phyloP scores from a whole-genome alignment of 2,329 filamentous ascomycete species.

The Juglanconis oblonga region DNA sequence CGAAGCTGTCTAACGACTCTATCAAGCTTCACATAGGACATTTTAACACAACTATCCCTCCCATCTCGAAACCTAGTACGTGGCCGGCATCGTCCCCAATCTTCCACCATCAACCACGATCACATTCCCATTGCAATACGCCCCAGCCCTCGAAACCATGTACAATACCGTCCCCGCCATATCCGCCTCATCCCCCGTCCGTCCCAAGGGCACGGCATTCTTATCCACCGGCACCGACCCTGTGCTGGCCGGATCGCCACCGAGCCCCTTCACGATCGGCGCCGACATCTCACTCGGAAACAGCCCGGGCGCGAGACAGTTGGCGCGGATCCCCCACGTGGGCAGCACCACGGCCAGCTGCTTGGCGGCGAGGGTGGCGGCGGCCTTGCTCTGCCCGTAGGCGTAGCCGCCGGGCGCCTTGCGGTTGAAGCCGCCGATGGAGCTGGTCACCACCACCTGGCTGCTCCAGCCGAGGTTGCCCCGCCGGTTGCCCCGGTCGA shows the following conservation, averaged over 20 bases:
- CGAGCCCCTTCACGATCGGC: conserved; percentile 37
- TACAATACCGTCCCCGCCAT: conserved; percentile 65
- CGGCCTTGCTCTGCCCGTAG: conserved; percentile 77
- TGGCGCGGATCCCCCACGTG: conserved; percentile 55
- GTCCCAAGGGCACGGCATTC: conserved; percentile 52
- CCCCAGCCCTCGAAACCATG: conserved; percentile 61
- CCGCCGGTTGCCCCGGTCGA: conserved; percentile 63
- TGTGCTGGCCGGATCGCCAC: conserved; percentile 30
- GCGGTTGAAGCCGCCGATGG: conserved; percentile 73
- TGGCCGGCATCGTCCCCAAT: conserved; percentile 52
- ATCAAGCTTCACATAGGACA: not conserved
- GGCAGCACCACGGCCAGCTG: conserved; percentile 65
- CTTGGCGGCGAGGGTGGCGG: conserved; percentile 69
- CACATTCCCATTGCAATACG: conserved; percentile 63
- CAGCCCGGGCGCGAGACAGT: conserved; percentile 47
- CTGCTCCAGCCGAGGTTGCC: conserved; percentile 53
- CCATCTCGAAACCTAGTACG: conserved; percentile 37
- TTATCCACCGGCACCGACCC: conserved; percentile 32
- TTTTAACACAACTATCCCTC: not conserved
- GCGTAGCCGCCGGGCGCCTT: conserved; percentile 70
- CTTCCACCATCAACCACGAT: conserved; percentile 63
- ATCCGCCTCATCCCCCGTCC: conserved; percentile 59
- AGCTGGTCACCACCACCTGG: conserved; percentile 69
- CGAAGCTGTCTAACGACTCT: not conserved
- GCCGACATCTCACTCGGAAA: conserved; percentile 62